Conservation (phyloP, 331 rosid genomes). For the Pyrus hybrid region DNA sequence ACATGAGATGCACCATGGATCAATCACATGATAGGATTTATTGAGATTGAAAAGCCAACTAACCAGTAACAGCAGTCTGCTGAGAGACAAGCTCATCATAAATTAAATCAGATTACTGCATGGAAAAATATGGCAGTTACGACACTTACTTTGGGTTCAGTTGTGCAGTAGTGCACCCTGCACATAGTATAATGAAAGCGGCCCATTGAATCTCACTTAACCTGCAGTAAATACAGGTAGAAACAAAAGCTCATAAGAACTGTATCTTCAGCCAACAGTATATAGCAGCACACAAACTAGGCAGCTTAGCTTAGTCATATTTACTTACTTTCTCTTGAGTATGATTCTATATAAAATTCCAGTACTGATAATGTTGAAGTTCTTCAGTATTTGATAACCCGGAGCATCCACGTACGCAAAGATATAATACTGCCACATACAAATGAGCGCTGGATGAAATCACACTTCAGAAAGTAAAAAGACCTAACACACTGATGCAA, state of each 20-base stretch:
- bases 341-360: slow-evolving; percentile 83
- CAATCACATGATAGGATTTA: neutral
- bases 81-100: neutral
- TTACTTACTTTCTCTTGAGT: slow-evolving; percentile 65
- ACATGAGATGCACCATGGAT: neutral
- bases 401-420: slow-evolving; percentile 97
- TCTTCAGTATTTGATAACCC: slow-evolving; percentile 91
- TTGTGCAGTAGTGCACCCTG: slow-evolving; percentile 94
- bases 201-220: slow-evolving; percentile 95
- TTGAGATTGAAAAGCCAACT: slow-evolving; percentile 12
- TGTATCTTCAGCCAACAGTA: neutral
- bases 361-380: slow-evolving; percentile 82
- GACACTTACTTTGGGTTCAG: slow-evolving; percentile 67
- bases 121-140: neutral
- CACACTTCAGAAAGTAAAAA: slow-evolving; percentile 16
- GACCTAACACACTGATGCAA: neutral
- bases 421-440: slow-evolving; percentile 73
- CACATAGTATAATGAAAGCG: slow-evolving; percentile 79
- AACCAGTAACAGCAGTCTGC: neutral
- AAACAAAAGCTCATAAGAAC: slow-evolving; percentile 2
- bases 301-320: neutral
- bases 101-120: slow-evolving; percentile 1
- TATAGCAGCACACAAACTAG: neutral
- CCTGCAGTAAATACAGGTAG: slow-evolving; percentile 36
- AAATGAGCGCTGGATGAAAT: slow-evolving; percentile 14